A percentile compares a stretch with the other conserved stretches of the same genome.
These are phyloP conservation scores for Tetracladium setigerum DNA, from an alignment of 495 filamentous ascomycete genomes.

Conservation along the genomic window DNA sequence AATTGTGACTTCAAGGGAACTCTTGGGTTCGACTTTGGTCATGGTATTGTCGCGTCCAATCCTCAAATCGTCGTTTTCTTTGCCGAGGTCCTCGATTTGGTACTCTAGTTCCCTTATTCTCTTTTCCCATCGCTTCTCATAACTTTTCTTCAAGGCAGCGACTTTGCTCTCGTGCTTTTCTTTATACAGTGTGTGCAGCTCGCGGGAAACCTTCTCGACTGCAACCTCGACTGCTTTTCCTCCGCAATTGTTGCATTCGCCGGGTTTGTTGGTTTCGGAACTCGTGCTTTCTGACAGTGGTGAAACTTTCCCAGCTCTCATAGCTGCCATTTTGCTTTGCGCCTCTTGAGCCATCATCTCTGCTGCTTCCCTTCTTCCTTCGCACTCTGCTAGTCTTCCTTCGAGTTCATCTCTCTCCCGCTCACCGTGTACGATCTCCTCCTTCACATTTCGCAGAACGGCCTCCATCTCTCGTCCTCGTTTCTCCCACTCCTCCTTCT, in stretches of 20 bases:
- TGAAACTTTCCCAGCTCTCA: conserved; percentile 40
- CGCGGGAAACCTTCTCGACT: conserved; percentile 82
- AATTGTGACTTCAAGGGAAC: conserved; percentile 34
- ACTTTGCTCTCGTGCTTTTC: conserved; percentile 95
- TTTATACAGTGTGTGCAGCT: conserved; percentile 91
- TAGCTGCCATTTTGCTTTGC: conserved; percentile 63
- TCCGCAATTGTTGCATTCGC: conserved; percentile 18
- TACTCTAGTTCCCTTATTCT: conserved; percentile 66
- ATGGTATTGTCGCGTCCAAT: conserved; percentile 56
- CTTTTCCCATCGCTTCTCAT: conserved; percentile 84
- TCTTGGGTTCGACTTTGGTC: conserved; percentile 46
- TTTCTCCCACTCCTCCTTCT: conserved; percentile 76
- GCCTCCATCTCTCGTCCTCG: conserved; percentile 77
- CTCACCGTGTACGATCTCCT: conserved; percentile 71
- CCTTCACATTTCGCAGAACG: conserved; percentile 67
- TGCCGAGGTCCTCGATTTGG: conserved; percentile 54
- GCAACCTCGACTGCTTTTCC: conserved; percentile 68
- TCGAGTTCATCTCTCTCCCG: conserved; percentile 67
- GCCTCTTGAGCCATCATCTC: conserved; percentile 61
- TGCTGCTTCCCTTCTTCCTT: conserved; percentile 58
- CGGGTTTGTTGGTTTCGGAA: conserved; percentile 17
- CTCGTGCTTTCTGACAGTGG: conserved; percentile 1
- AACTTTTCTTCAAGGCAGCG: conserved; percentile 87
- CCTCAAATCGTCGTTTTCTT: conserved; percentile 67
- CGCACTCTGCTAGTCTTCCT: conserved; percentile 63